These are phyloP conservation scores for Solanum hybrid DNA, from an alignment of 305 asterid genomes.

Conservation along the genomic window DNA sequence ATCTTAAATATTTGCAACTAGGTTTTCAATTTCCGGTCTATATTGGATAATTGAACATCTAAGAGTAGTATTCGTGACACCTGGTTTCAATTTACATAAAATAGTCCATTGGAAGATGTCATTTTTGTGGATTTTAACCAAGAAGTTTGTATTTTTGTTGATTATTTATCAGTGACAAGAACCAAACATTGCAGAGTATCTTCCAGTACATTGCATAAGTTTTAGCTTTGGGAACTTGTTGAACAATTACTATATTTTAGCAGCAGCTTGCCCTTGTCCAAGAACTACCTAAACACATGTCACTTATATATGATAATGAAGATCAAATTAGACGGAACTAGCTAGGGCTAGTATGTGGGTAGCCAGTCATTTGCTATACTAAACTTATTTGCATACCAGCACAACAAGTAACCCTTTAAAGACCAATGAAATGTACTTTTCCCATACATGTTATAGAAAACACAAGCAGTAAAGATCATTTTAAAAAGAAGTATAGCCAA, in stretches of 20 bases:
- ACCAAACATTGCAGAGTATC: background rate
- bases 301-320: background rate
- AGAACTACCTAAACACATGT: background rate
- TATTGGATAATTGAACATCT: background rate
- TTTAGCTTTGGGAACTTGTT: background rate
- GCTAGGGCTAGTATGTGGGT: background rate
- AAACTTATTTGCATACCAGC: background rate
- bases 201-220: background rate
- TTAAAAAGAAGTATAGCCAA: background rate
- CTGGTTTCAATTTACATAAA: background rate
- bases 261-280: background rate
- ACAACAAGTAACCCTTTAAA: background rate
- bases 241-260: background rate
- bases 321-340: background rate
- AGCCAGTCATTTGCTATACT: background rate
- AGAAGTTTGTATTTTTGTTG: background rate
- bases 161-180: background rate
- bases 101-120: background rate
- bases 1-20: background rate
- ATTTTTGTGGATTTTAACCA: background rate
- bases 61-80: background rate
- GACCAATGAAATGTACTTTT: background rate
- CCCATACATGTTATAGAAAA: background rate
- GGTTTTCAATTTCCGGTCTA: background rate
- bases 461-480: background rate